phyloP scores from a whole-genome alignment of 495 filamentous ascomycete species.

The Melanomma pulvis-pyrius region DNA sequence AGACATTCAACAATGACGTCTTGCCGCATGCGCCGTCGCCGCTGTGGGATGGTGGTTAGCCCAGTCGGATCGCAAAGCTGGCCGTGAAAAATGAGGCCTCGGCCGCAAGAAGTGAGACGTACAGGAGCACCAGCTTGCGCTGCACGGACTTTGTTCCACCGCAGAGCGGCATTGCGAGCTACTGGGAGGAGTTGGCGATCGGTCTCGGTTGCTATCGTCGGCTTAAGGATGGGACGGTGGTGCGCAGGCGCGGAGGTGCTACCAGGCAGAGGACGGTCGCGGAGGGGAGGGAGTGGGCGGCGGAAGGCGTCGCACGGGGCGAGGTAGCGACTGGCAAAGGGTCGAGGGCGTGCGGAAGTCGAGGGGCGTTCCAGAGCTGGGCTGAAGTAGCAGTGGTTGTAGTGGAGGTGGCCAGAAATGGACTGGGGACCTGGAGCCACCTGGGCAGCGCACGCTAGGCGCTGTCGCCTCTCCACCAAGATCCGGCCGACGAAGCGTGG shows the following conservation, averaged over 20 bases:
- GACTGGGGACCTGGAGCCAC: background rate
- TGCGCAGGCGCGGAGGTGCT: conserved; percentile 9
- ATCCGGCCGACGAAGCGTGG: background rate
- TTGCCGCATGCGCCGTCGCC: conserved; percentile 98
- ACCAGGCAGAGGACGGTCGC: background rate
- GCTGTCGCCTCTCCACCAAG: background rate
- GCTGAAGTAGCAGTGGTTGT: background rate
- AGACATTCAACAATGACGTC: conserved; percentile 95
- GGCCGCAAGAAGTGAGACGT: conserved; percentile 47
- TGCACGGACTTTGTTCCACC: conserved; percentile 78
- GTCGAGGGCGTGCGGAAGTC: conserved; percentile 13
- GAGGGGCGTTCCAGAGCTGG: conserved; percentile 17
- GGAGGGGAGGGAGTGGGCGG: background rate
- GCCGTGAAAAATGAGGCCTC: background rate
- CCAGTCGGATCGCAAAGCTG: conserved; percentile 30
- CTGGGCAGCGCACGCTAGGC: background rate
- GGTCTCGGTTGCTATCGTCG: conserved; percentile 27
- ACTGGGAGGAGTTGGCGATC: conserved; percentile 42
- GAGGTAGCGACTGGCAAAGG: conserved; percentile 15
- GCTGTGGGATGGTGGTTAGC: conserved; percentile 50
- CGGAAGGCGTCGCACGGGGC: conserved; percentile 22
- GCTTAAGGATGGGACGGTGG: conserved; percentile 18
- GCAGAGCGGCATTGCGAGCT: conserved; percentile 59
- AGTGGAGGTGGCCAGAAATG: background rate
- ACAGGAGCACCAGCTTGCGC: conserved; percentile 97